These are phyloP conservation scores for Fusarium pseudonygamai DNA, from an alignment of 2,329 filamentous ascomycete genomes.

Conservation along the genomic window DNA sequence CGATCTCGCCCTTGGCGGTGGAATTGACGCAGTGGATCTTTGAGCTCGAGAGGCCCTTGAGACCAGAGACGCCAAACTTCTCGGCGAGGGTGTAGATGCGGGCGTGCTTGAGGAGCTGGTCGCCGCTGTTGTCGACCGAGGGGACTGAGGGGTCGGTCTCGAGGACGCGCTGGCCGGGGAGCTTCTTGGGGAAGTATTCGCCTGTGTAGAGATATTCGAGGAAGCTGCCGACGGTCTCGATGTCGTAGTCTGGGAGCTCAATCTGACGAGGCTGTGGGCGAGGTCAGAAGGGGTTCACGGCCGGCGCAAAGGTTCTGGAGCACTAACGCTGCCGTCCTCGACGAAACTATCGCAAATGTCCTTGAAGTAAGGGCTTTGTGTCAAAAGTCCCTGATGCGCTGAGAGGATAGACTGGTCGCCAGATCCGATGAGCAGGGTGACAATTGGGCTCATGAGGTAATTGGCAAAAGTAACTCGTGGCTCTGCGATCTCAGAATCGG, in stretches of 20 bases:
- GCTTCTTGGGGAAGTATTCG: constrained; percentile 76
- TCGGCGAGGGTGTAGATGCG: constrained; percentile 89
- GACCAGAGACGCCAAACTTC: constrained; percentile 72
- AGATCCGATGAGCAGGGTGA: constrained; percentile 72
- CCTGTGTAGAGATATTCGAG: constrained; percentile 55
- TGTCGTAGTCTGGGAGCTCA: constrained; percentile 60
- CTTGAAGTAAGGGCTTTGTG: constrained; percentile 78
- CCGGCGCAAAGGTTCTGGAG: not conserved
- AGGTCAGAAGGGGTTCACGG: not conserved
- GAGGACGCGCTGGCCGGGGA: constrained; percentile 70
- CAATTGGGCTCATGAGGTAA: constrained; percentile 75
- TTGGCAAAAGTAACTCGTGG: constrained; percentile 60
- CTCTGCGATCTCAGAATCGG: constrained; percentile 47
- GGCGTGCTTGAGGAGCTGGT: constrained; percentile 87
- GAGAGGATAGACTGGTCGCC: constrained; percentile 73
- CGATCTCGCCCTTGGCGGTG: constrained; percentile 88
- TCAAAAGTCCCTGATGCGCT: constrained; percentile 81
- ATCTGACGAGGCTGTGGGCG: constrained; percentile 68
- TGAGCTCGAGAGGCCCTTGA: constrained; percentile 81
- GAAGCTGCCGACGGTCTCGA: constrained; percentile 51
- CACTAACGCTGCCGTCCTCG: constrained; percentile 68
- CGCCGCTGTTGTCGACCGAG: constrained; percentile 77
- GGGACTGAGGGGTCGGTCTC: constrained; percentile 75
- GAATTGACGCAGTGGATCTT: constrained; percentile 95
- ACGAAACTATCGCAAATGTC: constrained; percentile 70